Percentiles rank a stretch among this genome's conserved stretches.
phyloP scores from a whole-genome alignment of 192 early-diverging fungal genomes.

The Coemansia sp. region DNA sequence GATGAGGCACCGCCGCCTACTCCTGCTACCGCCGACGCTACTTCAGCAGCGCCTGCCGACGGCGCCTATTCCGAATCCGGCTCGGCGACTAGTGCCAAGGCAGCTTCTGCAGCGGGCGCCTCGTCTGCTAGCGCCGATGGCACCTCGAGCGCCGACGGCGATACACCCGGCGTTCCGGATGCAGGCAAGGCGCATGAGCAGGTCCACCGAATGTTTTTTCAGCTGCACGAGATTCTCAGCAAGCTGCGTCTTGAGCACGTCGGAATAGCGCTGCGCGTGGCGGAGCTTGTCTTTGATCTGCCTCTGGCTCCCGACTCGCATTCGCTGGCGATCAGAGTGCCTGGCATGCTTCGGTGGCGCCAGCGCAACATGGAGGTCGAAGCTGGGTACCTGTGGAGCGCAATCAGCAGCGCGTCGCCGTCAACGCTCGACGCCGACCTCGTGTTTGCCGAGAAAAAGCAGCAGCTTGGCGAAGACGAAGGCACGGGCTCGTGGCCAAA shows the following conservation, averaged over 20 bases:
- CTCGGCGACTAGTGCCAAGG: not conserved
- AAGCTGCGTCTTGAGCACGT: slow-evolving; percentile 47
- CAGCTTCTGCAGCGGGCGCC: not conserved
- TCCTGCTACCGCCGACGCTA: not conserved
- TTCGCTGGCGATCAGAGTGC: slow-evolving; percentile 19
- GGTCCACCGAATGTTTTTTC: slow-evolving; percentile 34
- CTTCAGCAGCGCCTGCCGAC: not conserved
- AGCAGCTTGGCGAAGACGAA: not conserved
- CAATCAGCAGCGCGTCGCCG: slow-evolving; percentile 28
- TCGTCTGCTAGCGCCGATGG: not conserved
- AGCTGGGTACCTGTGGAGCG: slow-evolving; percentile 43
- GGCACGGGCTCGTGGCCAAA: slow-evolving; percentile 18
- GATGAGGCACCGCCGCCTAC: not conserved
- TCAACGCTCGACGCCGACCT: slow-evolving; percentile 16
- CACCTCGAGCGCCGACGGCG: not conserved
- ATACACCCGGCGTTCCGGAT: not conserved
- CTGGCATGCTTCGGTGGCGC: slow-evolving; percentile 49
- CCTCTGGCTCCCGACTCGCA: slow-evolving; percentile 26
- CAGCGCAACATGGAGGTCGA: slow-evolving; percentile 38
- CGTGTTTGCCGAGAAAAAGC: slow-evolving; percentile 4
- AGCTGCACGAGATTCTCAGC: slow-evolving; percentile 46
- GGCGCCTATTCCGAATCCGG: not conserved
- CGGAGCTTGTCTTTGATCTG: slow-evolving; percentile 49
- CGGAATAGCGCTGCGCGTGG: slow-evolving; percentile 23
- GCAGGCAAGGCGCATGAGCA: slow-evolving; percentile 18